Evolutionary conservation across 2,329 filamentous ascomycete species (phyloP).

Genomic region (Epichloe amarillans): DNA sequence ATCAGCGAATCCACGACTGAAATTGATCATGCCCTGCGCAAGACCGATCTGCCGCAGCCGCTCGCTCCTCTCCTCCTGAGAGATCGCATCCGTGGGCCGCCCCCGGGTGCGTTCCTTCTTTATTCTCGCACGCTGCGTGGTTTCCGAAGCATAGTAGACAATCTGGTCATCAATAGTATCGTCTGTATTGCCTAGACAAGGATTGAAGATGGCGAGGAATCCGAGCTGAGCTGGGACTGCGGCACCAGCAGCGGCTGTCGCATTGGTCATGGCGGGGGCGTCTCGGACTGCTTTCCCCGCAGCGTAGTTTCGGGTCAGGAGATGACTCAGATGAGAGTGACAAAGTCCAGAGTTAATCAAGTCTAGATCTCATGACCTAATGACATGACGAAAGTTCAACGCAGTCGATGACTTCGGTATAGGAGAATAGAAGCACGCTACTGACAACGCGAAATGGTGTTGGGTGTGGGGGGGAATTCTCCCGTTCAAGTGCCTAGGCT

Average conservation of each 20-base stretch:
- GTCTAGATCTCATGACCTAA: no score
- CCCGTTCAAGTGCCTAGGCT: no score
- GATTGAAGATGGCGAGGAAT: constrained; percentile 93
- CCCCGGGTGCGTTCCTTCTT: constrained; percentile 29
- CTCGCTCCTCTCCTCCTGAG: constrained; percentile 64
- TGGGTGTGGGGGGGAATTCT: no score
- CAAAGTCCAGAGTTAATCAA: no score
- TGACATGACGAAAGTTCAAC: no score
- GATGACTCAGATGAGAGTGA: no score
- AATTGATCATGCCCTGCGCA: constrained; percentile 91
- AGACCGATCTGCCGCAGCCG: constrained; percentile 84
- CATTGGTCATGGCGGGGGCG: constrained; percentile 9
- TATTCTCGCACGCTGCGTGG: constrained; percentile 25
- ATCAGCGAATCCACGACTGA: constrained; percentile 75
- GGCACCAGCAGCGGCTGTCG: constrained; percentile 10
- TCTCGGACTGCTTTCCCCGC: no score
- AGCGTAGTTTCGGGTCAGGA: no score
- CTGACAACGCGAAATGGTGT: no score
- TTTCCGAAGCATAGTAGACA: constrained; percentile 74
- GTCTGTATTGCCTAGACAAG: constrained; percentile 52
- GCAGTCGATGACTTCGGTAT: no score
- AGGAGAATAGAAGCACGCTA: no score
- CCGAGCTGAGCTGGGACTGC: constrained; percentile 64
- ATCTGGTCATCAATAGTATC: constrained; percentile 63
- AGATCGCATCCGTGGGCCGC: constrained; percentile 29